A percentile compares a stretch with the other conserved stretches of the same genome.
phyloP scores from a whole-genome alignment of 2,329 filamentous ascomycete species.

The Akanthomyces uredinophilus region DNA sequence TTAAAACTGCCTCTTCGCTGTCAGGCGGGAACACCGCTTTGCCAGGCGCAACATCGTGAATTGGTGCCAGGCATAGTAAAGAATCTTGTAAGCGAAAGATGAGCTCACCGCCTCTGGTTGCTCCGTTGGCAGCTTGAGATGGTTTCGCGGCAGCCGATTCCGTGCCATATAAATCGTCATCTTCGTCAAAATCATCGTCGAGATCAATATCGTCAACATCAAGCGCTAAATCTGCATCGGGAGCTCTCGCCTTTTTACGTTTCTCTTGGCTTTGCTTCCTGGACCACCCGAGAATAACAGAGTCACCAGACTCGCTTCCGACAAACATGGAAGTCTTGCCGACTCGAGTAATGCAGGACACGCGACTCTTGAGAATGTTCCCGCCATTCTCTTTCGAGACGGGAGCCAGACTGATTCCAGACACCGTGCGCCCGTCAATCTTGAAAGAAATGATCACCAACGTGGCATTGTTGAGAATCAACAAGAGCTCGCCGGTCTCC shows the following conservation, averaged over 20 bases:
- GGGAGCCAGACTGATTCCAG: slow-evolving; percentile 69
- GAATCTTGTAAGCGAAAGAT: slow-evolving; percentile 72
- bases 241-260: slow-evolving; percentile 56
- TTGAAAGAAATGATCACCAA: slow-evolving; percentile 75
- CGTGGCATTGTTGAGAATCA: slow-evolving; percentile 71
- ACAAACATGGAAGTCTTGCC: slow-evolving; percentile 70
- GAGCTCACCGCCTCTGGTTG: slow-evolving; percentile 56
- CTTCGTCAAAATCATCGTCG: slow-evolving; percentile 56
- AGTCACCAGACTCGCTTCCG: slow-evolving; percentile 80
- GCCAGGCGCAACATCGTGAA: slow-evolving; percentile 69
- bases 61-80: slow-evolving; percentile 72
- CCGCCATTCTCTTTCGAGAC: slow-evolving; percentile 61
- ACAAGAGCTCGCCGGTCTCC: slow-evolving; percentile 76
- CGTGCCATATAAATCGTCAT: slow-evolving; percentile 56
- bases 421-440: slow-evolving; percentile 86
- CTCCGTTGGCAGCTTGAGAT: slow-evolving; percentile 34
- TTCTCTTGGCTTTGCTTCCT: slow-evolving; percentile 60
- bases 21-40: slow-evolving; percentile 41
- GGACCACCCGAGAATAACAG: slow-evolving; percentile 74
- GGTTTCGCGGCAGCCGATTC: slow-evolving; percentile 59
- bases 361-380: slow-evolving; percentile 52
- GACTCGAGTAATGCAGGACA: slow-evolving; percentile 66
- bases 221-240: slow-evolving; percentile 48
- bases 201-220: slow-evolving; percentile 48
- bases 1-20: slow-evolving; percentile 39